Evolutionary conservation across 768 basidiomycete species (phyloP).

Genomic region (Agaricus bisporus): DNA sequence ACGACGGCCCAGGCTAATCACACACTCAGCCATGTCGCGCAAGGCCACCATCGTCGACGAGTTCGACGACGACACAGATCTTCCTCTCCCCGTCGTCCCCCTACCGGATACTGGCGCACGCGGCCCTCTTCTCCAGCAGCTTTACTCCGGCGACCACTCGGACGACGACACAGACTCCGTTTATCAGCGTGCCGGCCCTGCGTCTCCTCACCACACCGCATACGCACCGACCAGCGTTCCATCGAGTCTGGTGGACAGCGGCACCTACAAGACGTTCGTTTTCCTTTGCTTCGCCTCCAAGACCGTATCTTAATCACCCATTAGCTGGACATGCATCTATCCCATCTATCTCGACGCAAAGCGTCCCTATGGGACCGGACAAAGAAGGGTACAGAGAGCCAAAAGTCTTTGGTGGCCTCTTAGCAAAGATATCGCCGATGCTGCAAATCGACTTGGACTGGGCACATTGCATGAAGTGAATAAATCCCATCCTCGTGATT

Average conservation of each 20-base stretch:
- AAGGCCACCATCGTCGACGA: constrained; percentile 66
- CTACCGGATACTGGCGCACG: constrained; percentile 61
- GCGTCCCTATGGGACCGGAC: constrained; percentile 76
- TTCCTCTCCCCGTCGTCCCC: constrained; percentile 66
- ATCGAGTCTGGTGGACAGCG: constrained; percentile 57
- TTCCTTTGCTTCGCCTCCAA: constrained; percentile 8
- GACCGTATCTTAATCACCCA: background rate
- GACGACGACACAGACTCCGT: constrained; percentile 30
- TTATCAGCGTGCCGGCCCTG: constrained; percentile 45
- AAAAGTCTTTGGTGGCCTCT: constrained; percentile 93
- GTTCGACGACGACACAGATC: constrained; percentile 93
- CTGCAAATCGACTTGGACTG: constrained; percentile 69
- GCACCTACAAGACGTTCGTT: constrained; percentile 77
- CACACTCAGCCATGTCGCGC: constrained; percentile 49
- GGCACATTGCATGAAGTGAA: constrained; percentile 82
- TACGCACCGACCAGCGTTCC: constrained; percentile 18
- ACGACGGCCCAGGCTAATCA: no score
- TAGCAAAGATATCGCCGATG: constrained; percentile 88
- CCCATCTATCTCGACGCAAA: constrained; percentile 98
- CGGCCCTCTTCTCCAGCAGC: constrained; percentile 78
- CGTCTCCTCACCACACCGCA: constrained; percentile 37
- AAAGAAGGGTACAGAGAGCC: constrained; percentile 72
- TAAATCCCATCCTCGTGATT: constrained; percentile 91
- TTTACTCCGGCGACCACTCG: constrained; percentile 39
- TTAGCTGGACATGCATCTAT: constrained; percentile 93